phyloP scores from a whole-genome alignment of 2,329 filamentous ascomycete species.

The Verticillium zaregamsianum region DNA sequence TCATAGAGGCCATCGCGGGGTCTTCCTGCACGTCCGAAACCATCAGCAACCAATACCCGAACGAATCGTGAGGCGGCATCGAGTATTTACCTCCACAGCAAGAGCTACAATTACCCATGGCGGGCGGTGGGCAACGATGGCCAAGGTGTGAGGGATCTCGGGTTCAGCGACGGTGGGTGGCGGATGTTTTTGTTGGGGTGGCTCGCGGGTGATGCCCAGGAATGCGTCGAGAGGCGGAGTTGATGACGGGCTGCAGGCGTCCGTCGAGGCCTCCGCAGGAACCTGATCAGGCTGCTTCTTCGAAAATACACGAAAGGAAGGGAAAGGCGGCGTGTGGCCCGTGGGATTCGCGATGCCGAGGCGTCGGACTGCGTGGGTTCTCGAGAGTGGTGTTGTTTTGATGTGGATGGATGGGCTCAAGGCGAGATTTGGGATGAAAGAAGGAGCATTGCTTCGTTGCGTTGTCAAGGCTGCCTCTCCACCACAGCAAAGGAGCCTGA shows the following conservation, averaged over 20 bases:
- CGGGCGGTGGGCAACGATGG: slow-evolving; percentile 12
- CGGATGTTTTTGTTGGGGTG: background rate
- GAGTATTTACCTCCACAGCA: slow-evolving; percentile 51
- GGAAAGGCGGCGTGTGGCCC: background rate
- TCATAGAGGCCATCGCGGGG: slow-evolving; percentile 80
- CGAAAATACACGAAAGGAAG: background rate
- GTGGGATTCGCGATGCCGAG: background rate
- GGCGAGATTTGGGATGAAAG: background rate
- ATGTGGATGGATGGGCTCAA: background rate
- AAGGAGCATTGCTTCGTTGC: background rate
- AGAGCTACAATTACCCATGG: slow-evolving; percentile 60
- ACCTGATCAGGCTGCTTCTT: background rate
- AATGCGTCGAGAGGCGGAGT: background rate
- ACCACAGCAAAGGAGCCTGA: background rate
- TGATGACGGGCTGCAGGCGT: background rate
- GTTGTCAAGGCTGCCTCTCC: background rate
- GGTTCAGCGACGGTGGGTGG: background rate
- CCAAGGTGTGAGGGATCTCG: background rate
- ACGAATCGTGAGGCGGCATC: background rate
- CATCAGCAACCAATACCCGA: slow-evolving; percentile 21
- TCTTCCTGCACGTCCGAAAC: slow-evolving; percentile 48
- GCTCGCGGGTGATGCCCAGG: background rate
- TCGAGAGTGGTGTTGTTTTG: background rate
- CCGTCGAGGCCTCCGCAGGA: background rate
- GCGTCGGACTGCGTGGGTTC: background rate